Base-by-base conservation (phyloP, 495 filamentous ascomycete species). In the Parachaetomium inaequale region DNA sequence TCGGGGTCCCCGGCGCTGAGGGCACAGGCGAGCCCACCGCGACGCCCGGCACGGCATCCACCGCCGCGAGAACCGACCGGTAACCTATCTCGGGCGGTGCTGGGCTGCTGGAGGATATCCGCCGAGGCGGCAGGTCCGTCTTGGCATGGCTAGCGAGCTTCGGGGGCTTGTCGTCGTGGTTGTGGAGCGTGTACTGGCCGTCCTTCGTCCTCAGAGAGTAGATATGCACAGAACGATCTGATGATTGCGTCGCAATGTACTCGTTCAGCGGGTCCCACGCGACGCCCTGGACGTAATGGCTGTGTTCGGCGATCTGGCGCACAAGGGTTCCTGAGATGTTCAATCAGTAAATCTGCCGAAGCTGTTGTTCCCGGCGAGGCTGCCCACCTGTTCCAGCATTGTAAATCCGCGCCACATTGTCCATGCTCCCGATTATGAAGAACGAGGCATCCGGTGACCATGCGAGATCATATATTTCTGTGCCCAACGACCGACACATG, bases 231-330 rank as follows among this genome's bases (percentile, higher is more conserved):
- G 94, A 96, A 68, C 94, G 87, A 75, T 99, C 94, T 1, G 94
- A 99, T 2, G 94, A 98, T 72, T 99, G 94, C 23, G 94, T 99
- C 23, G 95, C 94, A 49, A 99, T 90, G 73, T 90, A 99, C 78
- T 99, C 94, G 74, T 99, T 99, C 31, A 96, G 77, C 36, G 94
- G 94, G 76, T 99, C 94, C 94, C 94, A 99, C 2, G 95, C 92
- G 19, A 99, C 94, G 38, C 94, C 94, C 77, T 99, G 94, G 21
- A 99, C 94, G 69, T 97, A 99, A 74, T 99, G 94, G 68, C 93
- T 96, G 77, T 99, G 94, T 72, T 99, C 94, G 45, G 94, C 95
- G 64, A 99, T 99, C 72, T 97, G 93, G 57, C 94, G 87, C 59
- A 99, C 88, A 68, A 93, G 87, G 78, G 88, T 86, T 31, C 94